Percentiles rank a stretch among this genome's conserved stretches.
phyloP scores from a whole-genome alignment of 2,329 filamentous ascomycete genomes.

The Achaetomium macrosporum region DNA sequence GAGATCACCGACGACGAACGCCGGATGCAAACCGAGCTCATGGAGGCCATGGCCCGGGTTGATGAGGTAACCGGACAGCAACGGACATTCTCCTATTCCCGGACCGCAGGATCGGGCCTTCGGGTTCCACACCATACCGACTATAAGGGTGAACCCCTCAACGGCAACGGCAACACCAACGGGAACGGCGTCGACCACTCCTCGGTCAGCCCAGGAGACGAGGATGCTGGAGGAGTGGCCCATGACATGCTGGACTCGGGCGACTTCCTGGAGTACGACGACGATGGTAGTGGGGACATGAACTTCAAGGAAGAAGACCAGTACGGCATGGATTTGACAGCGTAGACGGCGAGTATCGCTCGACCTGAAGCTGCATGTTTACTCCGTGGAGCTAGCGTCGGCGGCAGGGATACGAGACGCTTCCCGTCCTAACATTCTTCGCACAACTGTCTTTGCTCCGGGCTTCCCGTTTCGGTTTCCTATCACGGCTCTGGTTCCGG shows the following conservation, averaged over 20 bases:
- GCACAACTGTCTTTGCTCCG: slow-evolving; percentile 5
- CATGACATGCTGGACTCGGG: slow-evolving; percentile 46
- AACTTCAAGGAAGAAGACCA: slow-evolving; percentile 95
- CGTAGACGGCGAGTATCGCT: slow-evolving; percentile 20
- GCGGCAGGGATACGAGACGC: background rate
- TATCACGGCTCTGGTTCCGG: slow-evolving; percentile 10
- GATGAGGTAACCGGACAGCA: slow-evolving; percentile 48
- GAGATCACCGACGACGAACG: slow-evolving; percentile 85
- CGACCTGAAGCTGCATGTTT: background rate
- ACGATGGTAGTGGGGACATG: slow-evolving; percentile 64
- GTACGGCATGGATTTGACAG: slow-evolving; percentile 71
- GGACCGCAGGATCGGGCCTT: slow-evolving; percentile 75
- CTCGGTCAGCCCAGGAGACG: slow-evolving; percentile 50
- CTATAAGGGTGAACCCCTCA: slow-evolving; percentile 72
- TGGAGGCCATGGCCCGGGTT: slow-evolving; percentile 80
- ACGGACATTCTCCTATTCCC: slow-evolving; percentile 68
- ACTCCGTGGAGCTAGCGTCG: background rate
- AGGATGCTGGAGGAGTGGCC: slow-evolving; percentile 32
- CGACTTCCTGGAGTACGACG: slow-evolving; percentile 64
- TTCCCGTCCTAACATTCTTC: slow-evolving; percentile 11
- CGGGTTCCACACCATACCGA: slow-evolving; percentile 92
- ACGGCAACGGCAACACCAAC: slow-evolving; percentile 41
- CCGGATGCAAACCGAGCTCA: slow-evolving; percentile 89
- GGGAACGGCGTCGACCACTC: slow-evolving; percentile 31
- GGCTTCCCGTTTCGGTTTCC: slow-evolving; percentile 14